phyloP scores from a whole-genome alignment of 148 eudicot genomes.

The Hydrangea macrophylla region DNA sequence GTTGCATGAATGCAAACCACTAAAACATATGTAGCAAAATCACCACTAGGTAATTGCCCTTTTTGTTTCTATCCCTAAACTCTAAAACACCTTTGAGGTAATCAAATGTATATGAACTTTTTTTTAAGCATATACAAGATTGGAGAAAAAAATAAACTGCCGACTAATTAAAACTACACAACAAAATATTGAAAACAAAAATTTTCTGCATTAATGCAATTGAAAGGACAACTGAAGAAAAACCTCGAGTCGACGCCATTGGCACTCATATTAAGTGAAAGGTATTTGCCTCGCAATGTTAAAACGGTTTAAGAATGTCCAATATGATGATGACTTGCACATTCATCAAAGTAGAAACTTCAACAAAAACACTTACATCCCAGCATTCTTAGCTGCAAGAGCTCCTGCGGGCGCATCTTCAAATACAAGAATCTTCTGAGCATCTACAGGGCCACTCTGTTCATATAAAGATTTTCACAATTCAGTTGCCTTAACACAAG shows the following conservation, averaged over 20 bases:
- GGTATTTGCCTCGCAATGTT: too few relatives aligned
- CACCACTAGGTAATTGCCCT: too few relatives aligned
- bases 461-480: constrained; percentile 11
- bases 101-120: neutral
- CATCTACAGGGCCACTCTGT: constrained; percentile 82
- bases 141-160: neutral
- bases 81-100: neutral
- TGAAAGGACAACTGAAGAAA: too few relatives aligned
- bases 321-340: neutral
- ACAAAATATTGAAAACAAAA: too few relatives aligned
- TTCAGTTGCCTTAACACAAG: neutral
- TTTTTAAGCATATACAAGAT: neutral
- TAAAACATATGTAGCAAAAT: too few relatives aligned
- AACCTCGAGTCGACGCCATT: too few relatives aligned
- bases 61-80: neutral
- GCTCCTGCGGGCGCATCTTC: constrained; percentile 96
- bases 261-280: too few relatives aligned
- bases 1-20: too few relatives aligned
- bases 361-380: constrained; percentile 60
- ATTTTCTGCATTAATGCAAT: too few relatives aligned
- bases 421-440: constrained; percentile 67
- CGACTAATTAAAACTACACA: neutral
- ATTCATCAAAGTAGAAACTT: neutral
- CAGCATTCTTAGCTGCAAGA: constrained; percentile 91
- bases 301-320: neutral